Percentiles rank a stretch among this genome's conserved stretches.
Evolutionary conservation across 495 filamentous ascomycete species (phyloP).

Genomic region (Xylaria intraflava): DNA sequence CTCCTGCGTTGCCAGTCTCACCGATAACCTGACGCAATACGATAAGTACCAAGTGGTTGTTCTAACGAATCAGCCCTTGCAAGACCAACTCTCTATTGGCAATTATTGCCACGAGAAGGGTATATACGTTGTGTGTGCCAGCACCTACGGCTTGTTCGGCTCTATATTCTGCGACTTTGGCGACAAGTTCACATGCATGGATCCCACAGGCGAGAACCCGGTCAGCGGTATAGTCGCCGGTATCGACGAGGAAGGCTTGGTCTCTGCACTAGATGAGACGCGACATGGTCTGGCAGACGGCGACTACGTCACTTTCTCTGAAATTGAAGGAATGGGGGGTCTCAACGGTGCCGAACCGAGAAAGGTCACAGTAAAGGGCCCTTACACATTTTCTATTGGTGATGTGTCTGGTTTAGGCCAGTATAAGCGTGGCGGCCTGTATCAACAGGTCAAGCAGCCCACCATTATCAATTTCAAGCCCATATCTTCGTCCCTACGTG

Average conservation of each 20-base stretch:
- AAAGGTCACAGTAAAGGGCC: constrained; percentile 89
- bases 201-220: constrained; percentile 84
- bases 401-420: constrained; percentile 80
- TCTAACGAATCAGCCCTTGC: constrained; percentile 72
- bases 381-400: constrained; percentile 95
- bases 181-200: constrained; percentile 80
- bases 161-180: constrained; percentile 97
- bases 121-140: constrained; percentile 80
- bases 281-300: constrained; percentile 94
- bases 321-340: constrained; percentile 87
- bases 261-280: constrained; percentile 92
- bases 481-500: constrained; percentile 65
- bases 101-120: constrained; percentile 90
- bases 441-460: constrained; percentile 94
- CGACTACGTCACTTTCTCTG: constrained; percentile 90
- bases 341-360: constrained; percentile 76
- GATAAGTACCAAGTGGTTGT: constrained; percentile 89
- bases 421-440: constrained; percentile 84
- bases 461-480: constrained; percentile 87
- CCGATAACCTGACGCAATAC: constrained; percentile 64
- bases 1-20: constrained; percentile 39
- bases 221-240: constrained; percentile 84
- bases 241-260: constrained; percentile 81
- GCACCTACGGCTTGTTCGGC: constrained; percentile 91
- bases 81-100: constrained; percentile 72